A percentile compares a stretch with the other conserved stretches of the same genome.
These are phyloP conservation scores for Soucietia sequanensis DNA, from an alignment of 805 yeast genomes.

Conservation along the genomic window DNA sequence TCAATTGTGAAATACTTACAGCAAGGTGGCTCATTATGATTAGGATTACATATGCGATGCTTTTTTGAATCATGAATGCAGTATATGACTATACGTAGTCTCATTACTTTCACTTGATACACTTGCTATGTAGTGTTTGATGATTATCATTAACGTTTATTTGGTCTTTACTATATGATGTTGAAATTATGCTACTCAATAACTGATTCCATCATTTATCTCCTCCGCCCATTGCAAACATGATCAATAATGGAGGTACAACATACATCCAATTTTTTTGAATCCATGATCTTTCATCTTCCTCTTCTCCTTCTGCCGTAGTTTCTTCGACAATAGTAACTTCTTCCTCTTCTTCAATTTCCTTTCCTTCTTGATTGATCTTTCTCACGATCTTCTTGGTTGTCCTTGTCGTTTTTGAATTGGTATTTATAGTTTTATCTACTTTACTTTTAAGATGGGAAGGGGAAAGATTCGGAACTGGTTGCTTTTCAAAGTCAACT, in stretches of 20 bases:
- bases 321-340: constrained; percentile 18
- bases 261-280: constrained; percentile 65
- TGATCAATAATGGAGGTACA: constrained; percentile 46
- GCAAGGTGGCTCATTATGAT: no score
- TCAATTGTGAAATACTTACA: no score
- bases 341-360: constrained; percentile 20
- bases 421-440: constrained; percentile 4
- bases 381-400: constrained; percentile 16
- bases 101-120: no score
- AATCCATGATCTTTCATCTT: constrained; percentile 44
- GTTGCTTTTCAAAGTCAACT: constrained; percentile 11
- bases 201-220: no score
- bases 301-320: constrained; percentile 21
- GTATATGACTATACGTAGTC: no score
- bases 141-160: no score
- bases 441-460: constrained; percentile 5
- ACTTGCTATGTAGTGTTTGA: no score
- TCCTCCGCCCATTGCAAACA: constrained; percentile 15
- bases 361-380: constrained; percentile 24
- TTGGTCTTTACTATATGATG: no score
- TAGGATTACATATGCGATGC: no score
- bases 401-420: constrained; percentile 10
- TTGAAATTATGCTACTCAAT: no score
- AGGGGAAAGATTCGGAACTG: constrained; percentile 31
- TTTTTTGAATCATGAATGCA: no score